Evolutionary conservation across 495 filamentous ascomycete species (phyloP), one percentile per base, ranked within the genome.

Genomic region (Talaromyces trachyspermus): DNA sequence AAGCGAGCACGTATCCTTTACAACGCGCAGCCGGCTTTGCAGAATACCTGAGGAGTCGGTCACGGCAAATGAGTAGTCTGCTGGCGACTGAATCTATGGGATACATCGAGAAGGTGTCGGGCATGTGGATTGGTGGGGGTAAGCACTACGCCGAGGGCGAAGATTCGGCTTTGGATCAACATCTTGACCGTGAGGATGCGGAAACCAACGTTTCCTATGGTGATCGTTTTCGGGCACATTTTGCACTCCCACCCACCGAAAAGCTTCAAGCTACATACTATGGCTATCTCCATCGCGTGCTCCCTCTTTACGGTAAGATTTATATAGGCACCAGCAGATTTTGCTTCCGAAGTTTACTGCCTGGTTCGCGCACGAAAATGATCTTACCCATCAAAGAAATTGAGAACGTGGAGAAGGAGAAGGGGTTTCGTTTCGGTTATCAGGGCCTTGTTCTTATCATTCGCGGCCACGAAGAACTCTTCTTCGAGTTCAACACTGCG

Each of bases 221-320:
- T 4, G 80, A 88, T 48, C 81, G 90, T 2, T 98, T 97, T 64
- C 78, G 88, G 30, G 79, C 80, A 6, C 88, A 96, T 61, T 98
- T 98, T 65, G 88, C 88, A 4, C 74, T 97, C 27, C 88, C 89
- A 0, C 69, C 82, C 8, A 80, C 80, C 5, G 92, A 98, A 57
- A 84, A 79, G 57, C 76, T 98, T n/a, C 84, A 86, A 49, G 91
- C 92, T 5, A 85, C 87, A 6, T 98, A 89, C 63, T 97, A 87
- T 59, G 89, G 86, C 6, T 86, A 86, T 57, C 68, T 98, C 5
- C 83, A 92, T 48, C 81, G 91, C 5, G 86, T 95, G 1, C 68
- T 98, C 12, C 92, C 92, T 6, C 76, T 96, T 11, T 98, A 97
- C 58, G 92, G 92, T 50, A 98, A 97, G 66, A 87, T 97, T 25